Evolutionary conservation across 257 asterid species (phyloP), one percentile per base, ranked within the genome.

Genomic region (Solanum sitiens): DNA sequence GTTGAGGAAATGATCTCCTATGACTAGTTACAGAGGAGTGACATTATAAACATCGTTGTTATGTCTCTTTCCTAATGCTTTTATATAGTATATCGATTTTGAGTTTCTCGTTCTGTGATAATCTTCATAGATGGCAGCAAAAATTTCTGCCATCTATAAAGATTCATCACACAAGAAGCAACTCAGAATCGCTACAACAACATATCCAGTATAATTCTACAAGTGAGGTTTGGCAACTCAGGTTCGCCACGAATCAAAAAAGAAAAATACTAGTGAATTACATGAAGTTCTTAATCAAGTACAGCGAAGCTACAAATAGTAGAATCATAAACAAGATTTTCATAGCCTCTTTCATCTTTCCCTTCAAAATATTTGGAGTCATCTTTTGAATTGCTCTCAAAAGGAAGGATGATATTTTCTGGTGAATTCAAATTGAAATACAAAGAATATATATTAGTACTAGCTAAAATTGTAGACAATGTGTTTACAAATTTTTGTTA

Each of bases 331-430:
- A 53, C 47, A 89, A 87, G 80, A 90, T 80, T 20, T 88, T 74
- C 6, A 47, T 18, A 53, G 84, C 86, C 47, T 15, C 65, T 88
- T 74, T 88, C 75, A 84, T 86, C 83, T 86, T 90, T 84, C 88
- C 90, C 83, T 83, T 89, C 83, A 86, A 85, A 75, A 75, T 39
- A 18, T 87, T 76, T 68, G 44, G 88, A 33, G 72, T 88, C 86
- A 92, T 72, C 89, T 90, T 90, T 23, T 90, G 94, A 88, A 92
- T 44, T 23, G 85, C 87, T 73, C 83, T 90, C 92, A 90, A 88
- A 86, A 88, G 50, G 83, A 72, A 25, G 83, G 89, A 79, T 50
- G 91, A 77, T 30, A 90, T 50, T 90, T 89, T 91, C 98, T 94
- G 94, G 11, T 84, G 14, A 83, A 84, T 27, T 45, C 18, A 45